These are phyloP conservation scores for Cicer chorassanicum DNA, from an alignment of 306 rosid species.

Conservation along the genomic window DNA sequence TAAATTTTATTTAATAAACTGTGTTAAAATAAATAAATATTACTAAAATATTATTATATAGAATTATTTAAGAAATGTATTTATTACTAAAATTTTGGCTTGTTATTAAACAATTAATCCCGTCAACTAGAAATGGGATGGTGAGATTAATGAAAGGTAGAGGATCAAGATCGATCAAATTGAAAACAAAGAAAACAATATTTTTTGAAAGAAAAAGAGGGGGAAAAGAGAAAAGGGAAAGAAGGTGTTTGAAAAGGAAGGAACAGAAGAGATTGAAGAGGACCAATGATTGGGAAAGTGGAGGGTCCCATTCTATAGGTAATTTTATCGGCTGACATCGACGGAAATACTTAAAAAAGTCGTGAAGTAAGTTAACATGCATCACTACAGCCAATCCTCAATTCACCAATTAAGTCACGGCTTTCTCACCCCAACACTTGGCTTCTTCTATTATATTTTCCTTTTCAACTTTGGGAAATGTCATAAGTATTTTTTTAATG, in stretches of 20 bases:
- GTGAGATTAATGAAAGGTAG: too few relatives aligned
- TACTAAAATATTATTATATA: too few relatives aligned
- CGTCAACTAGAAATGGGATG: too few relatives aligned
- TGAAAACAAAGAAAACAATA: too few relatives aligned
- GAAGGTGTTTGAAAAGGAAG: background rate
- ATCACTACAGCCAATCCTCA: background rate
- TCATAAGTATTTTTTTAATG: too few relatives aligned
- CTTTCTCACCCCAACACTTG: constrained; percentile 41
- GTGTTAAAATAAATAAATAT: too few relatives aligned
- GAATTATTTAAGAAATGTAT: too few relatives aligned
- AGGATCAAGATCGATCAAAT: too few relatives aligned
- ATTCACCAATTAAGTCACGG: background rate
- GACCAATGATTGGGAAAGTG: constrained; percentile 38
- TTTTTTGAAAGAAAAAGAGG: background rate
- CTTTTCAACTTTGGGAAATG: too few relatives aligned
- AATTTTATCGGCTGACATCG: background rate
- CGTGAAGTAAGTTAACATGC: background rate
- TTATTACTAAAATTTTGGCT: too few relatives aligned
- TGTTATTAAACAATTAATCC: too few relatives aligned
- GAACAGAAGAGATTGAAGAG: background rate
- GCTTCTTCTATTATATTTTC: background rate
- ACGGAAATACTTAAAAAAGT: background rate
- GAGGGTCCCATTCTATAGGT: constrained; percentile 40
- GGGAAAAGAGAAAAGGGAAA: background rate
- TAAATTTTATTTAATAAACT: too few relatives aligned